Base-by-base conservation (phyloP, 2,329 filamentous ascomycete genomes). In the Pyrenochaeta sp. region DNA sequence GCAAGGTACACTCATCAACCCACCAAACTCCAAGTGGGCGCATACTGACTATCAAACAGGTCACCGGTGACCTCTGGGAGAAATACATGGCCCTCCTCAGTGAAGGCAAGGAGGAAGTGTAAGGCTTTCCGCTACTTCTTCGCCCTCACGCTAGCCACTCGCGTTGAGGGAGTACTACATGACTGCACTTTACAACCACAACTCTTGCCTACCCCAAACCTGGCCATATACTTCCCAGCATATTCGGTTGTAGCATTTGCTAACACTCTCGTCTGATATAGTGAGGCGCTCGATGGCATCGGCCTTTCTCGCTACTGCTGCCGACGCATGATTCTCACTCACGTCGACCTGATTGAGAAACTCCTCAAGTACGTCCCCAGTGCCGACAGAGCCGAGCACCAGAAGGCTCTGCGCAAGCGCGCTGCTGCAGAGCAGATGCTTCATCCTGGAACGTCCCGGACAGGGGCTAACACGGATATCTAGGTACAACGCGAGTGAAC, bases 321-420 rank as follows among this genome's bases (percentile, higher is more conserved):
- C 82, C 91, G 95, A 68, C 90, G 95, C 72, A 99, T 99, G 95
- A 88, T 99, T 78, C 97, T 99, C 90, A 99, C 95, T 55, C 95
- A 99, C 79, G 95, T 99, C 70, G 95, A 99, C 77, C 83, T 99
- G 58, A 97, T 99, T 68, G 95, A 99, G 84, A 99, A 99, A 81
- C 87, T 99, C 45, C 87, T 99, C 60, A 77, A 77, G 72, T 77
- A 75, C 61, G 71, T 69, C n/a, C 60, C 63, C 48, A 51, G 44
- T 31, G 49, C 46, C 35, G 64, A 69, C 27, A 45, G 42, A 18
- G 42, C 47, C 30, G 40, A 44, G 11, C 35, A 42, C 14, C 54
- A 53, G 43, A 49, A 42, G 30, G 44, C 51, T 37, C 32, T 40
- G 44, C 56, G 48, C 45, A 39, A 30, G 20, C 42, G 29, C 15